These are phyloP conservation scores for Apiospora koreana DNA, from an alignment of 2,329 filamentous ascomycete species.

Conservation along the genomic window DNA sequence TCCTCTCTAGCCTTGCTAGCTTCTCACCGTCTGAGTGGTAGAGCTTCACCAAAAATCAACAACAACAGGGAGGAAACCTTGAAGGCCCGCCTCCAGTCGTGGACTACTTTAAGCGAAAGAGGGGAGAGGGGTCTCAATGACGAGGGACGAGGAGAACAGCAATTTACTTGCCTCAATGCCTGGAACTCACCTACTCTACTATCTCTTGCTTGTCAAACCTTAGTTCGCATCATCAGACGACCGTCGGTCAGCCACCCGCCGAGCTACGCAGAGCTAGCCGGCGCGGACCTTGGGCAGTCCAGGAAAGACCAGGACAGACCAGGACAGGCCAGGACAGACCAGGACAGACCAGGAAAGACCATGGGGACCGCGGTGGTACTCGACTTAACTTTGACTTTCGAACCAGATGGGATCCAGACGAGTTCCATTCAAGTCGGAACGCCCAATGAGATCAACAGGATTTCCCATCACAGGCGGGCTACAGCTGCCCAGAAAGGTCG, in stretches of 20 bases:
- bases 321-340: too few species aligned
- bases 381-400: not conserved
- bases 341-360: not conserved
- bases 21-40: not conserved
- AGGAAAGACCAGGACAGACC: too few species aligned
- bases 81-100: not conserved
- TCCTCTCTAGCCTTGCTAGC: not conserved
- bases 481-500: not conserved
- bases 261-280: not conserved
- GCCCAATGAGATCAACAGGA: not conserved
- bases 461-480: not conserved
- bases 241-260: constrained; percentile 1
- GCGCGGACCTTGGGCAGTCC: not conserved
- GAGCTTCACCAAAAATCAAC: not conserved
- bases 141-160: not conserved
- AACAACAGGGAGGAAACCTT: not conserved
- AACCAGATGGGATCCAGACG: not conserved
- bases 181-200: not conserved
- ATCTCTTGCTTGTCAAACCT: not conserved
- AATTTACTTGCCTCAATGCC: not conserved
- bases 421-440: not conserved
- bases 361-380: not conserved
- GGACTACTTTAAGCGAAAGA: not conserved
- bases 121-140: constrained; percentile 3
- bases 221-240: not conserved